Percentiles rank a stretch among this genome's conserved stretches.
phyloP scores from a whole-genome alignment of 352 stramenopile species.

The Phytophthora melonis region DNA sequence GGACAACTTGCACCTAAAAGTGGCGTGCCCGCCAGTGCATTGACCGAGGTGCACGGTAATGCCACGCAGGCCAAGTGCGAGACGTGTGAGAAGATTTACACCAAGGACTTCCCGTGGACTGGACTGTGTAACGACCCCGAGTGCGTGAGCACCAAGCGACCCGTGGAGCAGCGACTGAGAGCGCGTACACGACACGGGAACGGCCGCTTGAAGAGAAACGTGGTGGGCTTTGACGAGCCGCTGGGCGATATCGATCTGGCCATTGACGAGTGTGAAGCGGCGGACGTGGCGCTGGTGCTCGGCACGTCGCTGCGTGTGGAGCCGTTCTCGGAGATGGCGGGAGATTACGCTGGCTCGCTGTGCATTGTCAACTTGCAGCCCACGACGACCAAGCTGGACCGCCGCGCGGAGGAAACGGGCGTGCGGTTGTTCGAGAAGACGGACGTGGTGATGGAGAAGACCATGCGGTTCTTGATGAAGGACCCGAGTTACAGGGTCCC shows the following conservation, averaged over 20 bases:
- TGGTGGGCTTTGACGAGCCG: conserved; percentile 85
- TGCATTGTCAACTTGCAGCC: conserved; percentile 82
- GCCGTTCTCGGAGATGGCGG: conserved; percentile 85
- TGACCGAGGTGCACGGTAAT: conserved; percentile 88
- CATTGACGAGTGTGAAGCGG: conserved; percentile 82
- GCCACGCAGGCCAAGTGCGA: conserved; percentile 85
- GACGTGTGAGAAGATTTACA: conserved; percentile 89
- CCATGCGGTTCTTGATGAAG: conserved; percentile 74
- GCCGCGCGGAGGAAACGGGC: conserved; percentile 67
- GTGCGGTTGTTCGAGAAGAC: conserved; percentile 79
- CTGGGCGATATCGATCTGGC: conserved; percentile 82
- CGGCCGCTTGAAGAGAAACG: conserved; percentile 74
- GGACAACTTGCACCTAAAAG: conserved; percentile 87
- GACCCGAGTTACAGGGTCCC: conserved; percentile 65
- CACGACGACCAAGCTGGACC: conserved; percentile 78
- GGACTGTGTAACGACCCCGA: conserved; percentile 70
- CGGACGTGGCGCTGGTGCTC: conserved; percentile 81
- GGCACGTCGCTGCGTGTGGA: conserved; percentile 82
- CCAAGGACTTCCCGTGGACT: conserved; percentile 68
- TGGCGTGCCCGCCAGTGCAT: conserved; percentile 54
- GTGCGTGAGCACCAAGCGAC: conserved; percentile 75
- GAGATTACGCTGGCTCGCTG: conserved; percentile 74
- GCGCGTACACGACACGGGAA: conserved; percentile 83
- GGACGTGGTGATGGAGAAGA: conserved; percentile 80
- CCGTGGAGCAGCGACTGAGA: conserved; percentile 64